Percentiles rank a stretch among this genome's conserved stretches.
Conservation (phyloP, 2,329 filamentous ascomycete genomes). For the Septoria linicola region DNA sequence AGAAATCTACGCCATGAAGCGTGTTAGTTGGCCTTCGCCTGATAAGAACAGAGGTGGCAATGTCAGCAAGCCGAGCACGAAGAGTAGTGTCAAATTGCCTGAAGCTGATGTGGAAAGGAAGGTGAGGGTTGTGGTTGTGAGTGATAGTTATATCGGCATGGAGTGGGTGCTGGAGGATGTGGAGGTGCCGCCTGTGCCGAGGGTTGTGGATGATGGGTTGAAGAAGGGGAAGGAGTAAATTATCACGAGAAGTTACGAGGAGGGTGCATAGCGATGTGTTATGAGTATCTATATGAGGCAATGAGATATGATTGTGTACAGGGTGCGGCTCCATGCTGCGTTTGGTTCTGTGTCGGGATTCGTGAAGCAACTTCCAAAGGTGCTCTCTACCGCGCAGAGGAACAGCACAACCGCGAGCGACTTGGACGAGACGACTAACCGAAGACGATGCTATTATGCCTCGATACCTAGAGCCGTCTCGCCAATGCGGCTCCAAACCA, state of each 20-base stretch:
- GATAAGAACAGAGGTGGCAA: constrained; percentile 32
- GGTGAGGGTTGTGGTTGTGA: constrained; percentile 73
- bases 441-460: too few relatives aligned
- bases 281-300: too few relatives aligned
- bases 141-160: constrained; percentile 84
- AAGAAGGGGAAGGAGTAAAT: constrained; percentile 29
- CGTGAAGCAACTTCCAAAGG: too few relatives aligned
- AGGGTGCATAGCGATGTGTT: too few relatives aligned
- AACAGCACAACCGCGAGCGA: too few relatives aligned
- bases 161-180: constrained; percentile 56
- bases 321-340: too few relatives aligned
- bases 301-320: neutral
- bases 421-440: too few relatives aligned
- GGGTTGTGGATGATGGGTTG: constrained; percentile 35
- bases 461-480: too few relatives aligned
- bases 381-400: too few relatives aligned
- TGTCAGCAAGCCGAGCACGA: constrained; percentile 47
- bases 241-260: too few relatives aligned
- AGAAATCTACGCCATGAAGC: constrained; percentile 82
- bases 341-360: neutral
- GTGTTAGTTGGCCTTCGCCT: constrained; percentile 68
- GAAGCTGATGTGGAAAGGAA: constrained; percentile 55
- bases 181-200: constrained; percentile 46
- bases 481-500: too few relatives aligned
- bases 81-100: constrained; percentile 62